A percentile compares a stretch with the other conserved stretches of the same genome.
Evolutionary conservation across 192 early-diverging fungal genomes (phyloP).

Genomic region (Gaertneriomyces sp.): DNA sequence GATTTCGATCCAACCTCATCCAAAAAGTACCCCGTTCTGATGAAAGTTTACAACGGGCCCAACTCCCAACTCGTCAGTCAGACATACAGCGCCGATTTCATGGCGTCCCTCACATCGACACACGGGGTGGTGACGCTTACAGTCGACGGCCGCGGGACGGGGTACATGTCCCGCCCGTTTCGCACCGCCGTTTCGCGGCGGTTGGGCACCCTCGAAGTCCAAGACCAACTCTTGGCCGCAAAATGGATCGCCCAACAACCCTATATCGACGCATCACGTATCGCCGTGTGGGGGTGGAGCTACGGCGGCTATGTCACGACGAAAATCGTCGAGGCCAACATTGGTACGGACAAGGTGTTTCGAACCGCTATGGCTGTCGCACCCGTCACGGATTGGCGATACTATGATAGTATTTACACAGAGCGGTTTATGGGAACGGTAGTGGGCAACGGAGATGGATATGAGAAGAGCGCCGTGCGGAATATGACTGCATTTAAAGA

Average conservation of each 20-base stretch:
- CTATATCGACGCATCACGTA: constrained; percentile 74
- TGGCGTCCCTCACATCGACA: constrained; percentile 50
- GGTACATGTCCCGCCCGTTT: constrained; percentile 77
- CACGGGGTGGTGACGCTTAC: constrained; percentile 36
- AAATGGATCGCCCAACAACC: constrained; percentile 54
- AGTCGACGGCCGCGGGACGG: constrained; percentile 88
- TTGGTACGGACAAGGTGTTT: constrained; percentile 59
- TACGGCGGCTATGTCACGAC: constrained; percentile 87
- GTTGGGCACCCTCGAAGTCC: constrained; percentile 77
- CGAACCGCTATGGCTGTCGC: constrained; percentile 87
- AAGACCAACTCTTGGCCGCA: constrained; percentile 87
- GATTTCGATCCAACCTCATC: constrained; percentile 64
- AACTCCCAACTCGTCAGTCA: constrained; percentile 66
- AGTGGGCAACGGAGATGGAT: constrained; percentile 69
- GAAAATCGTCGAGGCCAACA: constrained; percentile 81
- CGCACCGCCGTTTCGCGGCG: constrained; percentile 68
- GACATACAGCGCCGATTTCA: constrained; percentile 35
- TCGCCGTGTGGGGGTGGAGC: constrained; percentile 97
- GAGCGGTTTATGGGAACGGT: constrained; percentile 97
- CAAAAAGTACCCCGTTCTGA: constrained; percentile 75
- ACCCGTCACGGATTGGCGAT: constrained; percentile 91
- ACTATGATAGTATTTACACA: constrained; percentile 86
- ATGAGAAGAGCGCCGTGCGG: constrained; percentile 67
- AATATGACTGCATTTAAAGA: constrained; percentile 81
- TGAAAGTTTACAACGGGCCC: constrained; percentile 85